Conservation (phyloP, 2,329 filamentous ascomycete species). For the Aureobasidium mangrovei region DNA sequence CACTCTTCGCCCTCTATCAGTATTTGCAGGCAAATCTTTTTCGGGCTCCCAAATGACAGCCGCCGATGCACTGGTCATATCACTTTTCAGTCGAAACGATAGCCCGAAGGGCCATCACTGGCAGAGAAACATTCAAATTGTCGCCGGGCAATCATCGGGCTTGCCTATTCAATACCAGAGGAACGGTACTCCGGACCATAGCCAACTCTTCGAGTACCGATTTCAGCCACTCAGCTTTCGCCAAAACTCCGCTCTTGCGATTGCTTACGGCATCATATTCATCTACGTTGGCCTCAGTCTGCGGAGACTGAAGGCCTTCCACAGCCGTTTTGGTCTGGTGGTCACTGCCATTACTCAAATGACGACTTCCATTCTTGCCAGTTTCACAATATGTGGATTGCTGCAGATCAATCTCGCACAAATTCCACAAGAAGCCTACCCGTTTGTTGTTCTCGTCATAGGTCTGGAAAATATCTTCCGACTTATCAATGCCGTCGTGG, state of each 20-base stretch:
- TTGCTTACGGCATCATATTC: slow-evolving; percentile 56
- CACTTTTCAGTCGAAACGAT: slow-evolving; percentile 59
- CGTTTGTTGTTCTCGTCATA: slow-evolving; percentile 65
- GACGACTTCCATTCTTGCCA: slow-evolving; percentile 63
- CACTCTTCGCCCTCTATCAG: slow-evolving; percentile 66
- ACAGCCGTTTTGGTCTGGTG: slow-evolving; percentile 64
- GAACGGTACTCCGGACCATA: slow-evolving; percentile 23
- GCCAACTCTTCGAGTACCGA: slow-evolving; percentile 67
- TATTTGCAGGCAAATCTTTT: slow-evolving; percentile 74
- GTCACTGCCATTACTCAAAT: slow-evolving; percentile 59
- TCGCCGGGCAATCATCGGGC: slow-evolving; percentile 11
- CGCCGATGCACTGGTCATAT: slow-evolving; percentile 71
- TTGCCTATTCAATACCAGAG: slow-evolving; percentile 8
- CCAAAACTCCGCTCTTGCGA: slow-evolving; percentile 54
- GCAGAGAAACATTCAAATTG: slow-evolving; percentile 46
- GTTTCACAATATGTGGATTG: slow-evolving; percentile 69
- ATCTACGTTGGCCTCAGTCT: slow-evolving; percentile 60
- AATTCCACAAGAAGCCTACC: slow-evolving; percentile 66
- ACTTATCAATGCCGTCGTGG: slow-evolving; percentile 67
- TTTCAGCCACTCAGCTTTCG: slow-evolving; percentile 63
- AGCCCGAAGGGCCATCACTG: slow-evolving; percentile 57
- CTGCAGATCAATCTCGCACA: slow-evolving; percentile 66
- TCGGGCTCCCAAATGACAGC: slow-evolving; percentile 58
- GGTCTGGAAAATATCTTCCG: slow-evolving; percentile 73
- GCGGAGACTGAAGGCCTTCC: slow-evolving; percentile 62